Evolutionary conservation across 805 yeast species (phyloP).

Genomic region (Metschnikowia continentalis): DNA sequence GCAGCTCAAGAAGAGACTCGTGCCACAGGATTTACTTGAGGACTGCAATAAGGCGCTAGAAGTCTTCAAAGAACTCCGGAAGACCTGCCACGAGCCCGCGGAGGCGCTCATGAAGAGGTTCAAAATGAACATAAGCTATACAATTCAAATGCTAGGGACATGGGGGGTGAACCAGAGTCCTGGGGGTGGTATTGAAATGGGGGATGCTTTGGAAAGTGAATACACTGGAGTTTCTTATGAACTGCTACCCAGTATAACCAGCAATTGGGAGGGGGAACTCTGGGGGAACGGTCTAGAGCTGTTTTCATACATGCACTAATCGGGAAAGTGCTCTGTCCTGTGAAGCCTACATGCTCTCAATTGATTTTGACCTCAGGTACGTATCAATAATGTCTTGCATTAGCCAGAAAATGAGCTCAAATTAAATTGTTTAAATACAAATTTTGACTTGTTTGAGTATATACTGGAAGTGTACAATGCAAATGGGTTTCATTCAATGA

Average conservation of each 20-base stretch:
- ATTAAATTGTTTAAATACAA: too few relatives aligned
- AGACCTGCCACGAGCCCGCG: constrained; percentile 6
- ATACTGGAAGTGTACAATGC: too few relatives aligned
- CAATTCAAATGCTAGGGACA: background rate
- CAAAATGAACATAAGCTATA: background rate
- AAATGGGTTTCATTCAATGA: too few relatives aligned
- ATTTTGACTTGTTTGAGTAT: too few relatives aligned
- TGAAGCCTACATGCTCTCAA: background rate
- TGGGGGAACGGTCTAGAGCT: background rate
- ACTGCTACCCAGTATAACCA: background rate
- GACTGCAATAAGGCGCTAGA: constrained; percentile 2
- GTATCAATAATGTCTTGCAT: too few relatives aligned
- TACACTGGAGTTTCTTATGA: background rate
- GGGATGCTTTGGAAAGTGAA: background rate
- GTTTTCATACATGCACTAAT: background rate
- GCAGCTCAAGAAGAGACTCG: background rate
- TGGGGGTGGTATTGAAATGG: background rate
- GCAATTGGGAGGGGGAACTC: background rate
- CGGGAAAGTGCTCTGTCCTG: background rate
- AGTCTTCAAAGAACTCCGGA: constrained; percentile 5
- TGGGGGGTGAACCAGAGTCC: background rate
- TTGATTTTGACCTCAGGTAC: background rate
- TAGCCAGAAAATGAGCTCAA: too few relatives aligned
- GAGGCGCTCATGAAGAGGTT: constrained; percentile 2
- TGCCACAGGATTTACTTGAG: background rate